Evolutionary conservation across 1,284 basidiomycete genomes (phyloP).

Genomic region (Neolentinus lepideus): DNA sequence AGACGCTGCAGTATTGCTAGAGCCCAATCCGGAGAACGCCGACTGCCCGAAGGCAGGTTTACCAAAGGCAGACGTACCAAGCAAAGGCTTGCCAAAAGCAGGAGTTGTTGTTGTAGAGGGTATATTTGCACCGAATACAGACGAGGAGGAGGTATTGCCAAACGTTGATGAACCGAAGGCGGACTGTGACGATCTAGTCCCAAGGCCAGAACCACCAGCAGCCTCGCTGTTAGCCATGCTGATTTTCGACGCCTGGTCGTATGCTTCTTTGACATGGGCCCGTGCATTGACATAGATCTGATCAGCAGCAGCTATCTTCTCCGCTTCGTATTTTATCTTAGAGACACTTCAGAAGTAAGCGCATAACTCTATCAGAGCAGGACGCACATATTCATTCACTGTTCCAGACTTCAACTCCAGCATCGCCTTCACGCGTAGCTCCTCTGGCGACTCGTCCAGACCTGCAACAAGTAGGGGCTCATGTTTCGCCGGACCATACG

Average conservation of each 20-base stretch:
- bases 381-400: constrained; percentile 58
- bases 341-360: constrained; percentile 11
- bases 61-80: constrained; percentile 29
- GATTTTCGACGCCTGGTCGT: constrained; percentile 41
- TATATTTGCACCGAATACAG: constrained; percentile 15
- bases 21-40: constrained; percentile 22
- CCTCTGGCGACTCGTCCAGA: constrained; percentile 76
- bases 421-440: constrained; percentile 67
- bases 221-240: constrained; percentile 13
- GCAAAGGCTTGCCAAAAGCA: constrained; percentile 25
- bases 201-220: constrained; percentile 10
- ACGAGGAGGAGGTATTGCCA: constrained; percentile 8
- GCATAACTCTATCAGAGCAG: neutral
- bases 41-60: constrained; percentile 5
- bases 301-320: constrained; percentile 32
- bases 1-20: constrained; percentile 18
- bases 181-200: constrained; percentile 1
- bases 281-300: constrained; percentile 37
- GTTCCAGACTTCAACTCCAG: constrained; percentile 52
- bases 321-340: constrained; percentile 51
- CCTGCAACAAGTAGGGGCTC: constrained; percentile 66
- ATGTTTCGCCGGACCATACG: constrained; percentile 72
- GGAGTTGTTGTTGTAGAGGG: constrained; percentile 11
- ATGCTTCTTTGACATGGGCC: constrained; percentile 38
- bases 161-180: constrained; percentile 10